phyloP scores from a whole-genome alignment of 352 stramenopile species.

The Phytophthora meadii region DNA sequence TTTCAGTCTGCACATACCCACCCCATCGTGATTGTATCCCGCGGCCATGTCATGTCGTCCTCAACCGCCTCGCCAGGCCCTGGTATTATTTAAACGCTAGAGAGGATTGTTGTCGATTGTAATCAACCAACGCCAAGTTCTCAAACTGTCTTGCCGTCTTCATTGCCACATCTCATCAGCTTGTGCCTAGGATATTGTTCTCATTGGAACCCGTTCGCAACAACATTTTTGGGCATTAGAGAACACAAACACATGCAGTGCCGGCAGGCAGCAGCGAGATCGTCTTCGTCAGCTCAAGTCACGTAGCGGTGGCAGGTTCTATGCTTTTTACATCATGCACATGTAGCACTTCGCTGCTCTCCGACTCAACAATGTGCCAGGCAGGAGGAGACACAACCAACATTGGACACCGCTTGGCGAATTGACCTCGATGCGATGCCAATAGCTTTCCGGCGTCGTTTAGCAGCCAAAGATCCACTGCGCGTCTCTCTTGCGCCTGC shows the following conservation, averaged over 20 bases:
- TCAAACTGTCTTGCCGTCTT: neutral
- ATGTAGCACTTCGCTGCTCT: too few species aligned
- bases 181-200: neutral
- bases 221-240: neutral
- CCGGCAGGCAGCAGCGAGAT: neutral
- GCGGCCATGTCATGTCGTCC: slow-evolving; percentile 16
- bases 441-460: neutral
- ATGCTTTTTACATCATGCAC: too few species aligned
- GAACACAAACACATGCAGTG: too few species aligned
- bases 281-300: neutral
- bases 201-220: neutral
- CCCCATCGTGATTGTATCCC: slow-evolving; percentile 28
- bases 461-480: slow-evolving; percentile 7
- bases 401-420: too few species aligned
- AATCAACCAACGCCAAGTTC: slow-evolving; percentile 5
- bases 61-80: neutral
- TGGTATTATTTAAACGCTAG: slow-evolving; percentile 37
- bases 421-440: too few species aligned
- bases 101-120: slow-evolving; percentile 14
- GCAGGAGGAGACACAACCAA: too few species aligned
- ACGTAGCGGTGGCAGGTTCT: neutral
- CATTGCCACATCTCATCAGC: neutral
- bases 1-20: slow-evolving; percentile 14
- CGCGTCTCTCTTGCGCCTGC: slow-evolving; percentile 13
- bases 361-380: too few species aligned